phyloP scores from a whole-genome alignment of 2,329 filamentous ascomycete genomes.

The Rutstroemia sydowiana region DNA sequence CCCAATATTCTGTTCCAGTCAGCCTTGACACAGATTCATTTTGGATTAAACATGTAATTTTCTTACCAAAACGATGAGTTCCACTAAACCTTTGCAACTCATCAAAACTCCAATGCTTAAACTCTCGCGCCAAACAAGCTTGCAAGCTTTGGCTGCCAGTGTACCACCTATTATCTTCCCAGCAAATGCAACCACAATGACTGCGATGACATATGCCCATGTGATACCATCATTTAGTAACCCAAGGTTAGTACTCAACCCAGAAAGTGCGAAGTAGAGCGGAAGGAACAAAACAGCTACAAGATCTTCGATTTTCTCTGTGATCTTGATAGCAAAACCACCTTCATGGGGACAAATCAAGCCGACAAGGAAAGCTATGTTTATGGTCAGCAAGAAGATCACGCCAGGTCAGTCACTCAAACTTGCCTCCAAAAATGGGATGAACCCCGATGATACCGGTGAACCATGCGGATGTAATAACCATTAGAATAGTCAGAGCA shows the following conservation, averaged over 20 bases:
- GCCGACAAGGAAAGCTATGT: slow-evolving; percentile 69
- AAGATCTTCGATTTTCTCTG: slow-evolving; percentile 90
- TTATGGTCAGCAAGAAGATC: background rate
- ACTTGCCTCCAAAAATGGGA: slow-evolving; percentile 68
- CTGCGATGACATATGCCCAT: slow-evolving; percentile 84
- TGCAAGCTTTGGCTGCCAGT: slow-evolving; percentile 66
- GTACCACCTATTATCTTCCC: slow-evolving; percentile 82
- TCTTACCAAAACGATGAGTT: slow-evolving; percentile 83
- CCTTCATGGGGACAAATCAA: slow-evolving; percentile 85
- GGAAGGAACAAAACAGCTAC: slow-evolving; percentile 78
- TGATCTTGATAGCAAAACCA: slow-evolving; percentile 83
- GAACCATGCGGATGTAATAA: slow-evolving; percentile 75
- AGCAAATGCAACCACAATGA: slow-evolving; percentile 73
- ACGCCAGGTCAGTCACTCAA: background rate
- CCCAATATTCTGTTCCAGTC: slow-evolving; percentile 57
- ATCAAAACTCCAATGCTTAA: slow-evolving; percentile 83
- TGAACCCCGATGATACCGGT: slow-evolving; percentile 88
- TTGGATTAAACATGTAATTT: background rate
- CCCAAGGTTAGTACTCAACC: slow-evolving; percentile 80
- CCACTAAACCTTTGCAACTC: slow-evolving; percentile 94
- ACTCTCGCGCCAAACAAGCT: slow-evolving; percentile 83
- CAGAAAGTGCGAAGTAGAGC: slow-evolving; percentile 88
- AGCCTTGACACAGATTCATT: background rate
- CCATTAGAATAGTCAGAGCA: slow-evolving; percentile 71
- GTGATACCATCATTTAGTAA: slow-evolving; percentile 72